Evolutionary conservation across 2,329 filamentous ascomycete species (phyloP).

Genomic region (Neocatenulostroma microsporum): DNA sequence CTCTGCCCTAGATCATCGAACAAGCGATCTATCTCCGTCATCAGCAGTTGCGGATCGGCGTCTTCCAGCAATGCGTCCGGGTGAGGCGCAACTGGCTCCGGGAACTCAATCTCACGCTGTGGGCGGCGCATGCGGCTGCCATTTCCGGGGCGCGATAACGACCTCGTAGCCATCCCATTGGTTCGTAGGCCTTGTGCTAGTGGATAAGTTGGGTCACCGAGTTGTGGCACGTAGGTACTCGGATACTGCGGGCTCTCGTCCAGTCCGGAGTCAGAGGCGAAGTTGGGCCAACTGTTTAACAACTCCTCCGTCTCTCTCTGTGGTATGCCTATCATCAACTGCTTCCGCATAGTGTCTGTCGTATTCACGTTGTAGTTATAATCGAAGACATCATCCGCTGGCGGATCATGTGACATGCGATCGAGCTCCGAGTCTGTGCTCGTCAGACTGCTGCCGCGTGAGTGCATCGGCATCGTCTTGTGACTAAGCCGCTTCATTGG

Average conservation of each 20-base stretch:
- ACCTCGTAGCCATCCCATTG: slow-evolving; percentile 7
- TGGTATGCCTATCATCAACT: slow-evolving; percentile 3
- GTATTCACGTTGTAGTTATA: slow-evolving; percentile 14
- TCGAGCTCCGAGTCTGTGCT: slow-evolving; percentile 25
- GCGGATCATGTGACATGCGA: slow-evolving; percentile 8
- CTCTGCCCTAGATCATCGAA: slow-evolving; percentile 19
- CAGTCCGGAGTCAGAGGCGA: slow-evolving; percentile 10
- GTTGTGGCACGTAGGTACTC: slow-evolving; percentile 10
- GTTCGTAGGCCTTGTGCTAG: slow-evolving; percentile 8
- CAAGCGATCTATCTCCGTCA: slow-evolving; percentile 24
- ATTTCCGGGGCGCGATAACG: slow-evolving; percentile 1
- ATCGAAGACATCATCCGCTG: slow-evolving; percentile 15
- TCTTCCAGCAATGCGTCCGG: slow-evolving; percentile 24
- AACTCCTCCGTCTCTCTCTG: slow-evolving; percentile 4
- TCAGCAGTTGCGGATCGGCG: slow-evolving; percentile 22
- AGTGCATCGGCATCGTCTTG: slow-evolving; percentile 26
- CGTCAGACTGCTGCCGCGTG: slow-evolving; percentile 26
- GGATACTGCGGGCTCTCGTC: slow-evolving; percentile 13
- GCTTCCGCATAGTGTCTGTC: slow-evolving; percentile 1
- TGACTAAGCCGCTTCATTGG: slow-evolving; percentile 20
- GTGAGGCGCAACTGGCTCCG: slow-evolving; percentile 22
- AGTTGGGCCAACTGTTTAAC: slow-evolving; percentile 17
- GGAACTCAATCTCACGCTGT: slow-evolving; percentile 23
- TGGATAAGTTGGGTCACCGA: slow-evolving; percentile 12
- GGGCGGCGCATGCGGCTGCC: slow-evolving; percentile 11